These are phyloP conservation scores for Euclidium syriacum DNA, from an alignment of 345 rosid genomes.

Conservation along the genomic window DNA sequence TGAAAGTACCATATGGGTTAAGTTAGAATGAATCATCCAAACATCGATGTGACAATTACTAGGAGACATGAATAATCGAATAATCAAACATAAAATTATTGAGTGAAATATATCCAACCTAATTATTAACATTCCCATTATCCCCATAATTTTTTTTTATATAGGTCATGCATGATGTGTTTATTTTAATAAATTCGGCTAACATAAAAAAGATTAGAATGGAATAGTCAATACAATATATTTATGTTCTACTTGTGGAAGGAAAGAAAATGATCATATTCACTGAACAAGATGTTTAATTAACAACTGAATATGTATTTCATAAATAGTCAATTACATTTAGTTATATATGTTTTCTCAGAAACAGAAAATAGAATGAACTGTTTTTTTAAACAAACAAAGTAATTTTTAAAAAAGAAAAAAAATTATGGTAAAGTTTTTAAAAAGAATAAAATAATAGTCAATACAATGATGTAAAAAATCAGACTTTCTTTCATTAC, in stretches of 20 bases:
- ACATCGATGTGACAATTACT: slow-evolving; percentile 24
- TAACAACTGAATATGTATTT: neutral
- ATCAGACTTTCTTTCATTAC: neutral
- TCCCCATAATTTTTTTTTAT: neutral
- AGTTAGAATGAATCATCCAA: slow-evolving; percentile 18
- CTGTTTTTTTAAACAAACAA: neutral
- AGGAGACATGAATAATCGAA: slow-evolving; percentile 19
- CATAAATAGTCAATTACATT: too few species aligned
- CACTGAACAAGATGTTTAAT: neutral
- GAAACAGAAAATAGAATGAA: too few species aligned
- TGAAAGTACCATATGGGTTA: slow-evolving; percentile 26
- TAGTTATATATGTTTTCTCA: too few species aligned
- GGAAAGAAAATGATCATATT: neutral
- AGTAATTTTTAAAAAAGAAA: neutral
- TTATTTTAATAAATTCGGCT: neutral
- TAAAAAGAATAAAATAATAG: neutral
- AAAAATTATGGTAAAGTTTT: neutral
- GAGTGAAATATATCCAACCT: slow-evolving; percentile 9
- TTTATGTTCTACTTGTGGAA: slow-evolving; percentile 1
- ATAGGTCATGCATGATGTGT: slow-evolving; percentile 14
- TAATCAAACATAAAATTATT: neutral
- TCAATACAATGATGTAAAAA: slow-evolving; percentile 7
- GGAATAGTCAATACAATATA: neutral
- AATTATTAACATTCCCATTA: slow-evolving; percentile 6
- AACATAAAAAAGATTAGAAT: neutral